phyloP scores from a whole-genome alignment of 202 grass and related monocot species.

The Elaeis oleifera region DNA sequence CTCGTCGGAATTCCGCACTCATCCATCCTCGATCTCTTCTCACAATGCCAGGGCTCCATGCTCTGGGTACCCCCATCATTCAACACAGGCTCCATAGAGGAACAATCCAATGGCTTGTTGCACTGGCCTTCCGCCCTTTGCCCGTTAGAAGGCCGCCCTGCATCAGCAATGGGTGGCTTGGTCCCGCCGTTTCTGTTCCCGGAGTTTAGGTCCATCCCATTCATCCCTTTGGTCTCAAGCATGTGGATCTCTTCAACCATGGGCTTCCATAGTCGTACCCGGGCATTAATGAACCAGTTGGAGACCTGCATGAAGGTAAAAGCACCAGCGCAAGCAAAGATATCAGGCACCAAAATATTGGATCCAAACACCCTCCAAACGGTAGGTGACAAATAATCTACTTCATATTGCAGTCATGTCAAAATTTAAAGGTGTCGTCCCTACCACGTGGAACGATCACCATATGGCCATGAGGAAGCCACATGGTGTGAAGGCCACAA shows the following conservation, averaged over 20 bases:
- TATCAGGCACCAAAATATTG: not conserved
- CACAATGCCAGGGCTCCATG: constrained; percentile 19
- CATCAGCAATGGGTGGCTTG: not conserved
- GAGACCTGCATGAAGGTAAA: constrained; percentile 30
- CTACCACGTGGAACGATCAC: too few relatives aligned
- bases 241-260: constrained; percentile 62
- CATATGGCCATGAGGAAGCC: too few relatives aligned
- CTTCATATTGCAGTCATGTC: too few relatives aligned
- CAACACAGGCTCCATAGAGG: constrained; percentile 1
- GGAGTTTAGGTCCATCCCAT: constrained; percentile 8
- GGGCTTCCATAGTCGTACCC: constrained; percentile 57
- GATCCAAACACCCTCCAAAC: too few relatives aligned
- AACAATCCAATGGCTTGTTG: not conserved
- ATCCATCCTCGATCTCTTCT: constrained; percentile 33
- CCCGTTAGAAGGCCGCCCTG: not conserved
- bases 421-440: too few relatives aligned
- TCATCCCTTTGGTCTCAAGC: constrained; percentile 43
- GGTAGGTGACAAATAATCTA: too few relatives aligned
- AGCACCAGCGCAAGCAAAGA: not conserved
- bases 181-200: not conserved
- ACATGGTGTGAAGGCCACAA: too few relatives aligned
- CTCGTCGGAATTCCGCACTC: constrained; percentile 24
- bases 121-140: not conserved
- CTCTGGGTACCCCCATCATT: constrained; percentile 2
- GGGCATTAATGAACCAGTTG: constrained; percentile 59